Conservation (phyloP, 306 rosid genomes). For the Inga oerstediana region DNA sequence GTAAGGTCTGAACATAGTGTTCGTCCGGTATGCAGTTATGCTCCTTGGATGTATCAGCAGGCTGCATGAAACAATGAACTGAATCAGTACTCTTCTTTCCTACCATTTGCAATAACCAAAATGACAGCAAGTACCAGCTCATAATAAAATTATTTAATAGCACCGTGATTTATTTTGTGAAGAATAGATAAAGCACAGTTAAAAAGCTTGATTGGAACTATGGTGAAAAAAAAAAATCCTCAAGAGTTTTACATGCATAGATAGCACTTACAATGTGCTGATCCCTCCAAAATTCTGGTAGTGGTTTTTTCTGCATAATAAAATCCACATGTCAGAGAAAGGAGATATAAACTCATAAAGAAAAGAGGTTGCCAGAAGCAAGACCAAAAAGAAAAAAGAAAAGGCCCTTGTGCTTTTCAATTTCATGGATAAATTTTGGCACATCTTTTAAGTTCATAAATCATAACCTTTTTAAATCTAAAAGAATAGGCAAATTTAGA, state of each 20-base stretch:
- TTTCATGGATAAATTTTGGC: conserved; percentile 9
- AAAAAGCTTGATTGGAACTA: conserved; percentile 14
- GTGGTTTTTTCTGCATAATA: conserved; percentile 79
- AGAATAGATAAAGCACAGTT: neutral
- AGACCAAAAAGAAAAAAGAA: neutral
- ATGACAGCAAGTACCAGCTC: conserved; percentile 20
- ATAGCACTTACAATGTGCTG: conserved; percentile 73
- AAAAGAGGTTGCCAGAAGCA: conserved; percentile 10
- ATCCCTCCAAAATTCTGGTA: conserved; percentile 99
- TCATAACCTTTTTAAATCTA: conserved; percentile 1
- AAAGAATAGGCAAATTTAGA: neutral
- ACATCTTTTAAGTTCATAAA: neutral
- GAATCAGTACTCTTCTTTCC: conserved; percentile 22
- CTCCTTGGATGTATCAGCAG: conserved; percentile 75
- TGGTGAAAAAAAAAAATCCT: neutral
- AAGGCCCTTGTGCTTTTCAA: neutral
- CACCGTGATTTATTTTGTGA: neutral
- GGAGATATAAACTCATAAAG: conserved; percentile 17
- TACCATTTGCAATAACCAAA: conserved; percentile 19
- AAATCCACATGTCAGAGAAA: conserved; percentile 38
- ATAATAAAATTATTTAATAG: conserved; percentile 24
- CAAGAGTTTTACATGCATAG: conserved; percentile 19
- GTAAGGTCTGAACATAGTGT: conserved; percentile 90
- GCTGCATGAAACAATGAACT: conserved; percentile 57
- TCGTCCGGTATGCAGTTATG: conserved; percentile 99